Conservation (phyloP, 441 rosid species). For the Corymbia citriodora region DNA sequence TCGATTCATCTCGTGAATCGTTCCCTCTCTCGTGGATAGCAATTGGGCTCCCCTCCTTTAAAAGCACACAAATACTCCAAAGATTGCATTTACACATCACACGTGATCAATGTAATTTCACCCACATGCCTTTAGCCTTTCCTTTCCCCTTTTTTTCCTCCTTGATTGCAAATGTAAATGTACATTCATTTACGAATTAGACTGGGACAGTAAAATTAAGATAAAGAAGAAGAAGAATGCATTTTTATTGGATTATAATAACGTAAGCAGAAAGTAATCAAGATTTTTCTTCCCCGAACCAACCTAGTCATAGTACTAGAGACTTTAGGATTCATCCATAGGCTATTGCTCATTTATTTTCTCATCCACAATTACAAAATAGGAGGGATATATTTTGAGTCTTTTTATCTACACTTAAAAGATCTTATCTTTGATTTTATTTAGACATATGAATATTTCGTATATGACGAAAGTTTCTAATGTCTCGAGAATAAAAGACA, state of each 20-base stretch:
- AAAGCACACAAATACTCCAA: not conserved
- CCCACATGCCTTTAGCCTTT: not conserved
- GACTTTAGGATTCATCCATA: not conserved
- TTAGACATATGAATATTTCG: not conserved
- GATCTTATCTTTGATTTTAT: too few species aligned
- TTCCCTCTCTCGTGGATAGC: not conserved
- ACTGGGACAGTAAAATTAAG: not conserved
- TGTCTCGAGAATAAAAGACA: not conserved
- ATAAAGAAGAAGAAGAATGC: not conserved
- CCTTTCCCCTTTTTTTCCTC: not conserved
- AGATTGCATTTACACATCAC: not conserved
- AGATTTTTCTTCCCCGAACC: fast-evolving
- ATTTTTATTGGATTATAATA: not conserved
- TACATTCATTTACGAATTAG: not conserved
- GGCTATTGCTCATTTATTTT: not conserved
- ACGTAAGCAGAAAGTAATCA: not conserved
- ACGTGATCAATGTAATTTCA: fast-evolving
- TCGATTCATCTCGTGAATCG: not conserved
- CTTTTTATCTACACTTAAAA: not conserved
- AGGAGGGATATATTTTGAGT: not conserved
- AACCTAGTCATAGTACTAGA: not conserved
- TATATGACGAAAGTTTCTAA: not conserved
- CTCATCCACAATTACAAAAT: not conserved
- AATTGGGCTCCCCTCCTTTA: not conserved
- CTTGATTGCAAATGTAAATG: not conserved